Evolutionary conservation across 768 basidiomycete genomes (phyloP), one percentile per base, ranked within the genome.

Genomic region (Leccinum olivaceopallidum): DNA sequence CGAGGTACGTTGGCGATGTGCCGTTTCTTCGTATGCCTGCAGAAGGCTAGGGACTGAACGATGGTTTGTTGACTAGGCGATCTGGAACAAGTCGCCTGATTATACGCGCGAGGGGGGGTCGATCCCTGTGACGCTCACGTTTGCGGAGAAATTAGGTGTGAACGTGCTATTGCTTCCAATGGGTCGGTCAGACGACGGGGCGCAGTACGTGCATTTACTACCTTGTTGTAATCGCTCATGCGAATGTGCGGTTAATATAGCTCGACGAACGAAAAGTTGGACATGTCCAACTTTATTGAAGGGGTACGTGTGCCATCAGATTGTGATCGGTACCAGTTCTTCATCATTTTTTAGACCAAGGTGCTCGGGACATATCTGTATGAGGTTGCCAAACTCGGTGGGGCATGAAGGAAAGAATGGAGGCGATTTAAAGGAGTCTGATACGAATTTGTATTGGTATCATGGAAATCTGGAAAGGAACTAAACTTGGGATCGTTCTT

Each of bases 231-330:
- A 16, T 36, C 26, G 42, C 49, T 59, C 44, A 58, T 24, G 6
- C 18, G 9, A n/a, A 24, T 36, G 37, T 4, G 44, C 6, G 14
- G 13, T 13, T 42, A 36, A 58, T 58, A 3, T 63, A 92, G 92
- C 75, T 93, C 91, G 55, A 94, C 91, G 12, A 95, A 96, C 73
- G 96, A 98, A 81, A 98, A 98, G 75, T 79, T 98, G 55, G 95
- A 98, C 75, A 79, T 79, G 56, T 86, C 85, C 53, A 98, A 98
- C 79, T 97, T 88, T 75, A 88, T 97, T 61, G 78, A 92, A 74
- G 90, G 89, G 69, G 92, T 89, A 57, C 16, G 75, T 73, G 86
- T 71, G 18, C 51, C 20, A 57, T 13, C 30, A 57, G n/a, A 3
- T 55, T 2, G 18, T 57, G 44, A n/a, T 9, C 26, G 18, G 26